Evolutionary conservation across 176 grass and related monocot genomes (phyloP), one percentile per base, ranked within the genome.

Genomic region (Phoenix dactylifera): DNA sequence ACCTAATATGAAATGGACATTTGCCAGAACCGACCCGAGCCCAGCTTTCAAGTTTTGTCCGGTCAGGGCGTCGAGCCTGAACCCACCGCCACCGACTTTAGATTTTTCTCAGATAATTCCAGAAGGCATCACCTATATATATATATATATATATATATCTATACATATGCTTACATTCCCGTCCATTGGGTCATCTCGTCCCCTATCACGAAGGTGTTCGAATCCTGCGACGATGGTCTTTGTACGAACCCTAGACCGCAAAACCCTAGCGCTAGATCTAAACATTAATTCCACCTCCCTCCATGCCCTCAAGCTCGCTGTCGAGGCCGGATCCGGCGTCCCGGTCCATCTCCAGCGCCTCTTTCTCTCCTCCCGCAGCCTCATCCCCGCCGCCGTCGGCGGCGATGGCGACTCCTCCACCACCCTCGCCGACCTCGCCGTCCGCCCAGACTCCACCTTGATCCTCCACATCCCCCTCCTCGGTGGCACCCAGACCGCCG

Each of bases 401-500:
- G 69, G 24, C 71, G 1, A 17, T 0, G 64, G 55, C 17, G 64
- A 67, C 24, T 67, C 51, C 3, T 53, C 66, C 15, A 66, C 57
- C 7, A 69, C 24, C 58, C 51, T 77, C 9, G 57, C 71, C 3
- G 74, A 60, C 24, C 67, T 59, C 54, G 59, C 71, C 49, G 76
- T 75, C 28, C 2, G 49, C 19, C 15, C 52, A 2, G 64, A 55
- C 35, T 83, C 79, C 15, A 72, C 76, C 23, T 20, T 72, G 17
- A 62, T 62, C 12, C 54, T 73, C 15, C 65, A 72, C 49, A 26
- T 77, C 18, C 71, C 68, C 10, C 73, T 78, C 16, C 51, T 69
- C 49, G 89, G 75, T 17, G 90, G 28, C 62, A 86, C 89, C 79
- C 65, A 76, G 61, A 76, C 75, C 3, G 72, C 80, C 29, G 74